Base-by-base conservation (phyloP, 371 early-diverging fungal species). In the Zychaea mexicana region DNA sequence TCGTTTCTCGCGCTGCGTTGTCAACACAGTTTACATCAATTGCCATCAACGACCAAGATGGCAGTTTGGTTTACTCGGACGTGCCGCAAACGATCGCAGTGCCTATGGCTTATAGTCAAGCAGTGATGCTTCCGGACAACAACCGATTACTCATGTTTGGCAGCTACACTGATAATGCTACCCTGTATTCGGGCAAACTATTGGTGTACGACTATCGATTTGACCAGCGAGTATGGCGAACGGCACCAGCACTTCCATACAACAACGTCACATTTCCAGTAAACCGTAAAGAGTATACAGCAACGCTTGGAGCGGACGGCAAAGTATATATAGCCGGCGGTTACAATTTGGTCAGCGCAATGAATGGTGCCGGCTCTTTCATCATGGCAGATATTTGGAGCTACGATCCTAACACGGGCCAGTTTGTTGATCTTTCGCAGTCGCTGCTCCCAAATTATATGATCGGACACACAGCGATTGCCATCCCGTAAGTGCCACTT, bases 271-370 rank as follows among this genome's bases (percentile, higher is more conserved):
- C 64, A 7, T 26, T 64, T 10, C 64, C 64, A 2, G 19, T 24
- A 12, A 58, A 57, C 26, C 64, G 64, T 5, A 49, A 52, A 26
- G 32, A 39, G 3, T 60, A 54, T 24, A 60, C 46, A n/a, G 65
- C 60, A 17, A 54, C 52, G 1, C 24, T 65, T 19, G 65, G 52
- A 19, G 19, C 28, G 0, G 59, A 65, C 32, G 65, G 65, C 7
- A 59, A 54, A 39, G 65, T 60, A 19, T 65, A 65, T 19, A 65
- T 65, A 17, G n/a, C 30, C 21, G 65, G 65, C 32, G 65, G 65
- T 13, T 22, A n/a, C 24, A 49, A 39, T n/a, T 32, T 49, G 22
- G 49, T 49, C 17, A 49, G 49, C 13, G 49, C 49, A 1, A 22
- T 38, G 17, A 39, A 15, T n/a, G 21, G 24, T 57, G 39, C 36